Evolutionary conservation across 2,329 filamentous ascomycete species (phyloP).

Genomic region (Pezicula radicicola): DNA sequence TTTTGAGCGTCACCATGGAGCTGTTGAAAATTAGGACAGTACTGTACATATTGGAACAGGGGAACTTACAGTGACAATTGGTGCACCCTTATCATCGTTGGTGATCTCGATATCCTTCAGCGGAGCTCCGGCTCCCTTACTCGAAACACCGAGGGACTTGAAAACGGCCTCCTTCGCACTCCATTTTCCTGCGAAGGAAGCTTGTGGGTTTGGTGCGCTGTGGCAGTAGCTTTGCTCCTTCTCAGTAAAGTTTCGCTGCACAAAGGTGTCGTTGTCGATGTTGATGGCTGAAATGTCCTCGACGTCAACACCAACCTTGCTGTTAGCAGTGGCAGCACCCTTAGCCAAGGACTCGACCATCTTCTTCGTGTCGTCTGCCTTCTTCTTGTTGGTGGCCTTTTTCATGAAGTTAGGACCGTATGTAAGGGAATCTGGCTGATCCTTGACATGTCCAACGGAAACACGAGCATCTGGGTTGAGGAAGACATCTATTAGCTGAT

Average conservation of each 20-base stretch:
- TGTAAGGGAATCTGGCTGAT: slow-evolving; percentile 77
- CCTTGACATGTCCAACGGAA: slow-evolving; percentile 55
- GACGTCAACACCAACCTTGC: slow-evolving; percentile 90
- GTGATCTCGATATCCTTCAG: slow-evolving; percentile 94
- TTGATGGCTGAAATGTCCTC: slow-evolving; percentile 87
- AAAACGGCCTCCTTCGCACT: slow-evolving; percentile 98
- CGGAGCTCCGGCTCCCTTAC: slow-evolving; percentile 84
- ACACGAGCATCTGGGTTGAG: slow-evolving; percentile 93
- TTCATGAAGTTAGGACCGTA: slow-evolving; percentile 67
- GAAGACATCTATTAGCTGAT: slow-evolving; percentile 82
- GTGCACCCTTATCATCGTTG: slow-evolving; percentile 77
- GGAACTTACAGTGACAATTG: slow-evolving; percentile 74
- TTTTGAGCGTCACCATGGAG: slow-evolving; percentile 81
- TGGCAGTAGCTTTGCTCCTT: slow-evolving; percentile 84
- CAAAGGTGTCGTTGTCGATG: slow-evolving; percentile 89
- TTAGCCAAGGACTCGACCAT: slow-evolving; percentile 76
- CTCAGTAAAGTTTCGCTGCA: slow-evolving; percentile 90
- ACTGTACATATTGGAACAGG: slow-evolving; percentile 1
- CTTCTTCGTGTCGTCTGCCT: slow-evolving; percentile 52
- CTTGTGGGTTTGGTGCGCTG: slow-evolving; percentile 73
- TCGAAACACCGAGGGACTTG: slow-evolving; percentile 86
- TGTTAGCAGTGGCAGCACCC: slow-evolving; percentile 57
- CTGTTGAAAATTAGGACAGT: slow-evolving; percentile 41
- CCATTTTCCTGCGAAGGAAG: slow-evolving; percentile 94
- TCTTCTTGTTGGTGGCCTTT: slow-evolving; percentile 57